Evolutionary conservation across 2,329 filamentous ascomycete genomes (phyloP).

Genomic region (Calonectria hawksworthii): DNA sequence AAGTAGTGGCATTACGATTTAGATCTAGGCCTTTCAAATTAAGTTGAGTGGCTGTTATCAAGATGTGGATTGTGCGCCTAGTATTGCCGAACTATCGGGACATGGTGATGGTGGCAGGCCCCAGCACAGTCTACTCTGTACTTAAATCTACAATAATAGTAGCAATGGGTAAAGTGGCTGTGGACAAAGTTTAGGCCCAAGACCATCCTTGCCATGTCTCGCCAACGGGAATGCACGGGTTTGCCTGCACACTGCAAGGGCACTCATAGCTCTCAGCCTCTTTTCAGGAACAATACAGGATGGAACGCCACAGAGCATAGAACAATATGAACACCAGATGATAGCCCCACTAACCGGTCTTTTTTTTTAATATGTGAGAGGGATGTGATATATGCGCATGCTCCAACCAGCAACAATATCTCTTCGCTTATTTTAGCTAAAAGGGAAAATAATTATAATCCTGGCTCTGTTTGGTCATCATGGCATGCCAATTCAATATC

Average conservation of each 20-base stretch:
- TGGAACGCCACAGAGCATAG: constrained; percentile 4
- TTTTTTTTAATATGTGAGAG: constrained; percentile 36
- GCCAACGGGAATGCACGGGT: neutral
- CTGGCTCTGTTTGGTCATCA: constrained; percentile 26
- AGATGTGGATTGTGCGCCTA: constrained; percentile 18
- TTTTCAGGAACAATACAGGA: neutral
- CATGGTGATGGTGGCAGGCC: neutral
- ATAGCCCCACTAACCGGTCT: constrained; percentile 29
- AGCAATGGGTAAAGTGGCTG: neutral
- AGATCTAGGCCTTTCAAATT: neutral
- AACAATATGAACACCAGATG: constrained; percentile 51
- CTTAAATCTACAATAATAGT: neutral
- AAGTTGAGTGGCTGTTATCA: constrained; percentile 6
- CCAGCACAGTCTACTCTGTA: neutral
- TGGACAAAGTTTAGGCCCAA: neutral
- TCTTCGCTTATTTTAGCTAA: constrained; percentile 31
- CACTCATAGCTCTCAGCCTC: constrained; percentile 16
- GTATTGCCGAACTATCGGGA: neutral
- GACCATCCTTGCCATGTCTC: neutral
- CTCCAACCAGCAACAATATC: constrained; percentile 39
- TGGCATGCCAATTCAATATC: constrained; percentile 34
- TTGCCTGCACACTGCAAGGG: constrained; percentile 11
- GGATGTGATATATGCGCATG: constrained; percentile 38
- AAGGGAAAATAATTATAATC: constrained; percentile 13
- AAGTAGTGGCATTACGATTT: constrained; percentile 38